Evolutionary conservation across 768 basidiomycete genomes (phyloP), one percentile per base, ranked within the genome.

Genomic region (Kwoniella shandongensis): DNA sequence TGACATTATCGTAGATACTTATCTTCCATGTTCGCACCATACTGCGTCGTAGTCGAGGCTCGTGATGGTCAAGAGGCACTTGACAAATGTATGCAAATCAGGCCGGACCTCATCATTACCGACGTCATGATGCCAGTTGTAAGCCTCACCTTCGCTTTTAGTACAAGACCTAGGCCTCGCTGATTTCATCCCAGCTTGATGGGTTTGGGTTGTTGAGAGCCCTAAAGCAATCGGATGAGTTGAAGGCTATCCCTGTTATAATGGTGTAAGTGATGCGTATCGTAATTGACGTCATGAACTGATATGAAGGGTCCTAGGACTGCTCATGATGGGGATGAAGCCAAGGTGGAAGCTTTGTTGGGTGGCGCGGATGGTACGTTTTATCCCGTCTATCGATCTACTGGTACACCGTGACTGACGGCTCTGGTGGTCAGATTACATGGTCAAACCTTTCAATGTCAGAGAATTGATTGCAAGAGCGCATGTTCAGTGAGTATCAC

Each of bases 41-140:
- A 70, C 52, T 79, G 78, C 49, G 62, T 53, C 4, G 62, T 77
- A 18, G 46, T 74, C 3, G 76, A 76, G 44, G 77, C 77, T 2
- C 45, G 58, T 2, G 72, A 77, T 56, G 78, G 77, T 20, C 54
- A 57, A 44, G 73, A 76, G 44, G 73, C 76, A 10, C 53, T 74
- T 10, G 54, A 73, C n/a, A 4, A 61, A 17, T 66, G 66, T 41
- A 27, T 42, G 23, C 46, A 59, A 44, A 22, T 46, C 17, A 57
- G 49, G 18, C 77, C 78, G 0, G 64, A 75, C 47, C 54, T 79
- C 11, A 72, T 79, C 49, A 60, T 79, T 10, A 66, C 72, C 12
- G 78, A 77, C 59, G 68, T 76, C 15, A 75, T 78, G 77, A 77
- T 78, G 76, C 77, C 77, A 17, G 65, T 70, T 67, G 63, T 63